Conservation (phyloP, 768 basidiomycete genomes). For the Erythrobasidium yunnanense region DNA sequence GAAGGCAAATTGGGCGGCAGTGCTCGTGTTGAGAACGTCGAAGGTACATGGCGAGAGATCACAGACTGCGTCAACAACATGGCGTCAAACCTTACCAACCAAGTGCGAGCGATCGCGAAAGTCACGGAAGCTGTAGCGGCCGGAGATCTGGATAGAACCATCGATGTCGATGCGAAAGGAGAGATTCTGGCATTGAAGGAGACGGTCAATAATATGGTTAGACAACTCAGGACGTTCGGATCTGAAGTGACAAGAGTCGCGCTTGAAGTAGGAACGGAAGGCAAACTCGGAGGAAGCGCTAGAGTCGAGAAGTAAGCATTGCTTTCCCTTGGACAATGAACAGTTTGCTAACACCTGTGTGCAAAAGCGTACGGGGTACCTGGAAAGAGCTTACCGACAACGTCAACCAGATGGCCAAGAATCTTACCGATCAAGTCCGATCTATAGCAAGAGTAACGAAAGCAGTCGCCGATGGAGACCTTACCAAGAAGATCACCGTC, state of each 20-base stretch:
- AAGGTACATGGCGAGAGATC: conserved; percentile 50
- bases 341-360: background rate
- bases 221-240: conserved; percentile 44
- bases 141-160: conserved; percentile 83
- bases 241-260: conserved; percentile 46
- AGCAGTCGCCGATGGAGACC: conserved; percentile 76
- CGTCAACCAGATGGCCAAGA: conserved; percentile 41
- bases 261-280: conserved; percentile 47
- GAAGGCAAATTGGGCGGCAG: conserved; percentile 57
- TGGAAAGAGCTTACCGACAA: conserved; percentile 34
- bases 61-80: conserved; percentile 42
- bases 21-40: conserved; percentile 43
- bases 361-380: conserved; percentile 14
- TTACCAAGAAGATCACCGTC: conserved; percentile 84
- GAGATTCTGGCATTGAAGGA: conserved; percentile 58
- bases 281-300: conserved; percentile 42
- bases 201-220: conserved; percentile 75
- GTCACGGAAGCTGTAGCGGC: conserved; percentile 48
- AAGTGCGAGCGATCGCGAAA: conserved; percentile 34
- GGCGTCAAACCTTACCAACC: conserved; percentile 43
- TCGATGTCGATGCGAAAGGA: conserved; percentile 73
- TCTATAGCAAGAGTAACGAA: conserved; percentile 58
- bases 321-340: conserved; percentile 39
- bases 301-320: conserved; percentile 40
- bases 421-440: conserved; percentile 41